Conservation (phyloP, 192 early-diverging fungal genomes). For the Pilaira anomala region DNA sequence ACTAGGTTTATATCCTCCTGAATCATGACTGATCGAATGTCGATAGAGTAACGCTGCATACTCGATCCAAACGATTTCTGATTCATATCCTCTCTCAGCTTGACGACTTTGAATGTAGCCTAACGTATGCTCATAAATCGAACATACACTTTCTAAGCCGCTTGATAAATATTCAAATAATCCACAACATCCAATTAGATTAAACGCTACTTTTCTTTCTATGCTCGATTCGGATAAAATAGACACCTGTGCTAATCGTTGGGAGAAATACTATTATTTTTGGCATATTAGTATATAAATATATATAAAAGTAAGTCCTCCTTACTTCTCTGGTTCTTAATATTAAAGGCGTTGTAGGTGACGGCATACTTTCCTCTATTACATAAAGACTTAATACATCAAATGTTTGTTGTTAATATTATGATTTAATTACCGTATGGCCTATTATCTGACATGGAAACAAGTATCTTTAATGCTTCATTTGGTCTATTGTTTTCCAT, state of each 20-base stretch:
- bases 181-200: conserved; percentile 40
- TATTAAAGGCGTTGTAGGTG: conserved; percentile 30
- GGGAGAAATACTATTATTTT: conserved; percentile 34
- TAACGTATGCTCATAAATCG: conserved; percentile 39
- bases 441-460: conserved; percentile 34
- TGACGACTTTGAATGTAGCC: conserved; percentile 15
- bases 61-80: conserved; percentile 37
- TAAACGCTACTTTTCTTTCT: conserved; percentile 31
- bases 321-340: conserved; percentile 41
- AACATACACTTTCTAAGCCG: conserved; percentile 33
- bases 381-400: not conserved
- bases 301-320: not conserved
- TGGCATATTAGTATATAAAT: not conserved
- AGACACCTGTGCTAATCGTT: conserved; percentile 42
- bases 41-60: conserved; percentile 39
- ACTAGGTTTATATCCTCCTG: conserved; percentile 34
- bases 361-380: conserved; percentile 1
- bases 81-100: conserved; percentile 27
- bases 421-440: conserved; percentile 6
- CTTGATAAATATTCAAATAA: conserved; percentile 45
- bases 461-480: conserved; percentile 44
- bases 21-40: conserved; percentile 13
- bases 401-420: not conserved
- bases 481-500: conserved; percentile 41
- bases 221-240: conserved; percentile 19